Evolutionary conservation across 768 basidiomycete genomes (phyloP), one percentile per base, ranked within the genome.

Genomic region (Tricholoma flavovirens): DNA sequence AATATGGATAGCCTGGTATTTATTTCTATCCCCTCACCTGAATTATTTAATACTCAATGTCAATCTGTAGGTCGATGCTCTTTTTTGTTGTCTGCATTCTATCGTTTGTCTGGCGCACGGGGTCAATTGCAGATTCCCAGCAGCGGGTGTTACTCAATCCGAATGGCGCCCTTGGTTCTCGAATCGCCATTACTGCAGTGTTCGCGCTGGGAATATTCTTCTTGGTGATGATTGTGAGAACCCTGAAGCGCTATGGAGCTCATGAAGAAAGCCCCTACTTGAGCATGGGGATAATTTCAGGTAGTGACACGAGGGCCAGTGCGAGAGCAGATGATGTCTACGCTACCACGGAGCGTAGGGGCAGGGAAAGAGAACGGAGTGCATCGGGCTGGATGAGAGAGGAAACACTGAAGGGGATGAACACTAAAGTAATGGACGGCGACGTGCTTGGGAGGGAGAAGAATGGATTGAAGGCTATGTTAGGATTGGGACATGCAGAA

Each of bases 191-290:
- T 48, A 82, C 88, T 0, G 64, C 63, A 1, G 68, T 86, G 12
- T 77, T 88, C 30, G 62, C 70, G 5, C 59, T 88, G 14, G 88
- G 88, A 0, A 59, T 87, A 50, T 56, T 88, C 10, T 86, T 88
- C 56, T 78, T 88, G 49, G 62, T 57, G 7, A 68, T 88, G 56
- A 87, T 89, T 45, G 73, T 90, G 32, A 71, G 71, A 56, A 87
- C 87, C 0, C 71, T 90, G 64, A 75, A 75, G 65, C 76, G 73
- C 32, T 90, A 89, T 56, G 83, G 86, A 7, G 60, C 66, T 22
- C 66, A 69, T 40, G 54, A 60, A 12, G 64, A 58, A 2, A 53
- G 49, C 1, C 59, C 55, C 29, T 62, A 53, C 38, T 45, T 45
- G 45, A 24, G 30, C 21, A 29, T 56, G 49, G 62, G 45, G 56